Conservation (phyloP, 225 moss, liverwort and hornwort genomes). For the Thuidium tamariscinum region DNA sequence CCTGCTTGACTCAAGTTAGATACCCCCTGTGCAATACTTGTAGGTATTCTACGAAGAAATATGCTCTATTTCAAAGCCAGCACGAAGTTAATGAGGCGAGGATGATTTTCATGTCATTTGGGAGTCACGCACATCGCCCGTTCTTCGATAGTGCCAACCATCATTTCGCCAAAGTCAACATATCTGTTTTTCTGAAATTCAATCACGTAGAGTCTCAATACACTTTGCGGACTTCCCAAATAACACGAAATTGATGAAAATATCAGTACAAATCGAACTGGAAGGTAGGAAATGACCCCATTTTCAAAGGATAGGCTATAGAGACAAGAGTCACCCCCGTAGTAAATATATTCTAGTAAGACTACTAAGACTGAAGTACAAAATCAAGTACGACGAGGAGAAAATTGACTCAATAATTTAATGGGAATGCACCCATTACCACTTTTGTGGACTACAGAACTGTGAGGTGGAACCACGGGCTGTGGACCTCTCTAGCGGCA, state of each 20-base stretch:
- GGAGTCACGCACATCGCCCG: not conserved
- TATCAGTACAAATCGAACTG: not conserved
- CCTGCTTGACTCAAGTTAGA: not conserved
- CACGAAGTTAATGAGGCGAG: not conserved
- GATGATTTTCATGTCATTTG: not conserved
- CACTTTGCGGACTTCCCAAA: not conserved
- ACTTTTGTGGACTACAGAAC: slow-evolving; percentile 53
- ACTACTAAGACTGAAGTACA: not conserved
- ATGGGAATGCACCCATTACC: slow-evolving; percentile 20
- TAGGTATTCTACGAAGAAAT: not conserved
- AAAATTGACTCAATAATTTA: slow-evolving; percentile 33
- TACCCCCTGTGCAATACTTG: not conserved
- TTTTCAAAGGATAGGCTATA: not conserved
- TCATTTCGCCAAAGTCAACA: not conserved
- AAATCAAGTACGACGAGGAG: not conserved
- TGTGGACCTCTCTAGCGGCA: slow-evolving; percentile 33
- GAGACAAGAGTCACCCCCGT: not conserved
- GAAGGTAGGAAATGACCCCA: not conserved
- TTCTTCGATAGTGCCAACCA: not conserved
- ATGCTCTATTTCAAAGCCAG: not conserved
- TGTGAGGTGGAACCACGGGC: slow-evolving; percentile 42
- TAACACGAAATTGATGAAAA: not conserved
- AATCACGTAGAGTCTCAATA: not conserved
- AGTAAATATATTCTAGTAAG: not conserved
- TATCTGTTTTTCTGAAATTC: not conserved